These are phyloP conservation scores for Nicotiana rustica DNA, from an alignment of 305 asterid species.

Conservation along the genomic window DNA sequence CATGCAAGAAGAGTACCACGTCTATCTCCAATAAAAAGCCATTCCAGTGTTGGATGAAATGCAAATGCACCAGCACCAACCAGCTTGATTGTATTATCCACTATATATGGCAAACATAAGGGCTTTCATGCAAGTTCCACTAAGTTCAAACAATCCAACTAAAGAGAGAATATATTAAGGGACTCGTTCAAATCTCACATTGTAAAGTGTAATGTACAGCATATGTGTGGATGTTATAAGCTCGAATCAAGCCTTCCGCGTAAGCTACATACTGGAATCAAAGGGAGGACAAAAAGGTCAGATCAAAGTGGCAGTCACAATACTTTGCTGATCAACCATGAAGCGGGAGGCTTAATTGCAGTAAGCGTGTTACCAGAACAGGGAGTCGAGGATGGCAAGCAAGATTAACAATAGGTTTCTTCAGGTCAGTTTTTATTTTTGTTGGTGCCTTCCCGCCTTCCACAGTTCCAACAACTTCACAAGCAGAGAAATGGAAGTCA, in stretches of 20 bases:
- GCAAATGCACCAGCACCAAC: conserved; percentile 99
- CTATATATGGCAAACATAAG: conserved; percentile 52
- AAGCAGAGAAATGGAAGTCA: conserved; percentile 35
- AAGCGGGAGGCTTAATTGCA: conserved; percentile 29
- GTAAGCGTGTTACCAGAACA: conserved; percentile 68
- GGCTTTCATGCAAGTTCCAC: conserved; percentile 28
- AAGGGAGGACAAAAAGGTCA: conserved; percentile 43
- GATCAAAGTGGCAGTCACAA: conserved; percentile 31
- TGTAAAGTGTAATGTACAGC: conserved; percentile 96
- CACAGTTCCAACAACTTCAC: conserved; percentile 96
- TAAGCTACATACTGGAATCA: conserved; percentile 92
- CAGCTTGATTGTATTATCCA: conserved; percentile 95
- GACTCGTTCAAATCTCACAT: conserved; percentile 64
- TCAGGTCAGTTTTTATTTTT: conserved; percentile 97
- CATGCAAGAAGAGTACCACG: conserved; percentile 99
- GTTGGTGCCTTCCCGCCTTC: conserved; percentile 99
- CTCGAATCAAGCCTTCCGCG: conserved; percentile 97
- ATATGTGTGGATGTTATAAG: conserved; percentile 91
- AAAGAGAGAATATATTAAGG: conserved; percentile 26
- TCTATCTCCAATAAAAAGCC: conserved; percentile 99
- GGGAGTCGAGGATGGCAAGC: conserved; percentile 99
- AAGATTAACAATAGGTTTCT: conserved; percentile 97
- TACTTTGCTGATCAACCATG: conserved; percentile 30
- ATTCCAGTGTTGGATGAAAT: conserved; percentile 95
- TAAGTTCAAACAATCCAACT: conserved; percentile 21